phyloP scores from a whole-genome alignment of 2,329 filamentous ascomycete species.

The Ascochyta pisi region DNA sequence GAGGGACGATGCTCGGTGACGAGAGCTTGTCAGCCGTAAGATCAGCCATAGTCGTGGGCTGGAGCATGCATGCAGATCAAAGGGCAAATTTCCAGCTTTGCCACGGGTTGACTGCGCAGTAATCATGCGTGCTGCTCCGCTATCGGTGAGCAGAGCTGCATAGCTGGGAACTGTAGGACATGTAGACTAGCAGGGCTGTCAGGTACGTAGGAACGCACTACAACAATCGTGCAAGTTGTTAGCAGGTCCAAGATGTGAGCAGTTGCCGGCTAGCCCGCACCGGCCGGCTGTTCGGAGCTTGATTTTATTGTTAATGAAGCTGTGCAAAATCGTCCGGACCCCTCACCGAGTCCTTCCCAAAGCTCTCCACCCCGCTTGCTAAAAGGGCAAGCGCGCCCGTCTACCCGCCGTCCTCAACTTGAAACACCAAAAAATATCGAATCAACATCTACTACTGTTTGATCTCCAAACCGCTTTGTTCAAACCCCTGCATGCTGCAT shows the following conservation, averaged over 20 bases:
- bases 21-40: not conserved
- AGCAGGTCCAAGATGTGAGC: not conserved
- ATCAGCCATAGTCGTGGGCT: constrained; percentile 3
- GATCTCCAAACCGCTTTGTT: constrained; percentile 13
- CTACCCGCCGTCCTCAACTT: constrained; percentile 8
- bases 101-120: not conserved
- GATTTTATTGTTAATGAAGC: not conserved
- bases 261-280: not conserved
- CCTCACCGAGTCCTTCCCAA: constrained; percentile 5
- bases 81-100: not conserved
- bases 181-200: not conserved
- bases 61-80: not conserved
- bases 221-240: no score
- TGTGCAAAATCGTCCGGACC: constrained; percentile 3
- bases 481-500: constrained; percentile 14
- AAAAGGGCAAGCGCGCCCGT: not conserved
- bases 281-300: not conserved
- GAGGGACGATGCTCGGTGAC: not conserved
- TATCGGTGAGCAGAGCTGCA: constrained; percentile 3
- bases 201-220: no score
- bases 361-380: constrained; percentile 1
- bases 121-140: constrained; percentile 4
- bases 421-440: constrained; percentile 18
- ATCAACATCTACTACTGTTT: constrained; percentile 11
- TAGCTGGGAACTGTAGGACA: not conserved